Evolutionary conservation across 371 early-diverging fungal genomes (phyloP), one percentile per base, ranked within the genome.

Genomic region (Mortierella sp.): DNA sequence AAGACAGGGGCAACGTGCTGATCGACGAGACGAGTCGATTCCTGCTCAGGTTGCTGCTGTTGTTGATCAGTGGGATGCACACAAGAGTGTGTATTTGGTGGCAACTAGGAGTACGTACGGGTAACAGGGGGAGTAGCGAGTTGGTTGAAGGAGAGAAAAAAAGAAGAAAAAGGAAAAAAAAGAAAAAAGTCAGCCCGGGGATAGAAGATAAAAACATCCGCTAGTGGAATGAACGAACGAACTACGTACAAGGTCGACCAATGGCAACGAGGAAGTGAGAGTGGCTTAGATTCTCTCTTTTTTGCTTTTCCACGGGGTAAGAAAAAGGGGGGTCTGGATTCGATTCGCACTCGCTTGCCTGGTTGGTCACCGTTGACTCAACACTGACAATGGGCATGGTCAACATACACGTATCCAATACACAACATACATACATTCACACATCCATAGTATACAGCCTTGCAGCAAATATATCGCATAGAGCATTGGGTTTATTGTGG

Each of bases 301-400:
- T 2, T 44, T 44, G 26, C 53, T 61, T 61, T 61, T 61, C 61
- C 58, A 55, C 58, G 58, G 58, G 52, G 31, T 53, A 45, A 45
- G 19, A 45, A 48, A 48, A 48, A 48, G 50, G 50, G n/a, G 50
- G 24, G 50, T n/a, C 50, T 48, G 50, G 50, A 48, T 48, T 52
- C 11, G 52, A 4, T 29, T 53, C 16, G 19, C 2, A 4, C 29
- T 22, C n/a, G 2, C 22, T 22, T n/a, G n/a, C n/a, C 2, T 34
- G 22, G 9, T 9, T 61, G 61, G 61, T 61, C 61, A 61, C 61
- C 6, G 61, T 37, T 61, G 61, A 61, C 61, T 61, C 61, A 61
- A 22, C 61, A 31, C 19, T 31, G 61, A 61, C 37, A 34, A 31
- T 39, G 9, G 19, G 3, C 5, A 0, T 2, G 29, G 29, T 34